A percentile compares a stretch with the other conserved stretches of the same genome.
These are phyloP conservation scores for Cornus kousa DNA, from an alignment of 148 eudicot species.

Conservation along the genomic window DNA sequence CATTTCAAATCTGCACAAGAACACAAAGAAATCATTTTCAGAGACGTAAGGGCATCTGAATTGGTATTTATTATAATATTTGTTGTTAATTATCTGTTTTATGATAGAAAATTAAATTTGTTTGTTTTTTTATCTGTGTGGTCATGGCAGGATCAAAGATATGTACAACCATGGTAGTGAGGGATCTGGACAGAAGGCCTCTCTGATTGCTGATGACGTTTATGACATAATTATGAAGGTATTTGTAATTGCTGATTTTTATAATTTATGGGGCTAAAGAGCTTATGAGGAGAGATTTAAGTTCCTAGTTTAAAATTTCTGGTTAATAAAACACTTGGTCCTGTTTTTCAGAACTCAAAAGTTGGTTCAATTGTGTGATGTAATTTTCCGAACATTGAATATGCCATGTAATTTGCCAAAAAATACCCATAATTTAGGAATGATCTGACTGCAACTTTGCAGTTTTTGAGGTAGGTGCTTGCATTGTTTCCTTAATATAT, in stretches of 20 bases:
- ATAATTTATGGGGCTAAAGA: background rate
- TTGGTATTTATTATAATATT: background rate
- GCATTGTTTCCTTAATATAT: no score
- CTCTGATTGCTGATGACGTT: constrained; percentile 89
- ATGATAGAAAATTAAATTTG: background rate
- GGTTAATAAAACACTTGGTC: no score
- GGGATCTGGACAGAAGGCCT: constrained; percentile 75
- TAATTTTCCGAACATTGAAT: no score
- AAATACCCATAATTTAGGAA: no score
- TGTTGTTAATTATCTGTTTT: no score
- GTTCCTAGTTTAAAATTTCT: no score
- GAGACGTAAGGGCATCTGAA: constrained; percentile 61
- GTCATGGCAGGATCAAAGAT: constrained; percentile 54
- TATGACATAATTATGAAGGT: constrained; percentile 95
- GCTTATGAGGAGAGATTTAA: background rate
- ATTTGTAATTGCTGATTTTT: constrained; percentile 5
- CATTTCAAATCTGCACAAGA: constrained; percentile 89
- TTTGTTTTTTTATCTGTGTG: background rate
- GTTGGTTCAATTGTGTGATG: no score
- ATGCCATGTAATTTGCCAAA: no score
- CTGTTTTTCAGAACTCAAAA: no score
- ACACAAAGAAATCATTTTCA: constrained; percentile 79
- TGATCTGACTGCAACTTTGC: no score
- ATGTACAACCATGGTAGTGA: constrained; percentile 72
- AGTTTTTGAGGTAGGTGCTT: no score